phyloP scores from a whole-genome alignment of 2,329 filamentous ascomycete species.

The Waltergamsia citrina region DNA sequence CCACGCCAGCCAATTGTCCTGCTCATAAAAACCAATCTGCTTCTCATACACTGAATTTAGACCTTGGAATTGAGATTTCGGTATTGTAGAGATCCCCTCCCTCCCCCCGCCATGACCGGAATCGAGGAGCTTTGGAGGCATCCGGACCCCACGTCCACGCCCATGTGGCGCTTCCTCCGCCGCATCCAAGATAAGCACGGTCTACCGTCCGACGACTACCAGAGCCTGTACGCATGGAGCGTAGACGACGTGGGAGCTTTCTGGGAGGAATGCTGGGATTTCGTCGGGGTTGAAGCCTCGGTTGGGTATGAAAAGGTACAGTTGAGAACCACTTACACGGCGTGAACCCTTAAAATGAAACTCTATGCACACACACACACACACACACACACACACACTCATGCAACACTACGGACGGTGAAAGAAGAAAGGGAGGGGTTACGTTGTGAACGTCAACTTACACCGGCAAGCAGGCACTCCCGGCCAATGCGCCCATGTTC shows the following conservation, averaged over 20 bases:
- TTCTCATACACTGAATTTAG: too few species aligned
- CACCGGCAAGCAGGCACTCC: slow-evolving; percentile 48
- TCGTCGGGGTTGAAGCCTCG: slow-evolving; percentile 65
- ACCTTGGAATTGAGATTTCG: too few species aligned
- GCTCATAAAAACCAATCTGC: too few species aligned
- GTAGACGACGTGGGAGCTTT: slow-evolving; percentile 65
- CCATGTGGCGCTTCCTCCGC: slow-evolving; percentile 64
- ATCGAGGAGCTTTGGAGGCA: slow-evolving; percentile 62
- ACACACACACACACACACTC: too few species aligned
- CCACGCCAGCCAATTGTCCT: too few species aligned
- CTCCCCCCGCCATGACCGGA: slow-evolving; percentile 6
- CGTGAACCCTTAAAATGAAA: not conserved
- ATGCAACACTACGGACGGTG: too few species aligned
- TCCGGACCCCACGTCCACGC: slow-evolving; percentile 53
- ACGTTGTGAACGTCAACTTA: too few species aligned
- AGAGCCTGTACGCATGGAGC: slow-evolving; percentile 79
- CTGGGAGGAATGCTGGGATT: slow-evolving; percentile 81
- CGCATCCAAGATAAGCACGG: slow-evolving; percentile 58
- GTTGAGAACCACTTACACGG: slow-evolving; percentile 9
- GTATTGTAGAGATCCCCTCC: too few species aligned
- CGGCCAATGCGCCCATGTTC: slow-evolving; percentile 62
- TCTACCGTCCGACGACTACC: slow-evolving; percentile 55
- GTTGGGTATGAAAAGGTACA: slow-evolving; percentile 49
- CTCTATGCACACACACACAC: not conserved
- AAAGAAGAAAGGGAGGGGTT: too few species aligned